Conservation (phyloP, 2,329 filamentous ascomycete genomes). For the Ophiosphaerella narmari region DNA sequence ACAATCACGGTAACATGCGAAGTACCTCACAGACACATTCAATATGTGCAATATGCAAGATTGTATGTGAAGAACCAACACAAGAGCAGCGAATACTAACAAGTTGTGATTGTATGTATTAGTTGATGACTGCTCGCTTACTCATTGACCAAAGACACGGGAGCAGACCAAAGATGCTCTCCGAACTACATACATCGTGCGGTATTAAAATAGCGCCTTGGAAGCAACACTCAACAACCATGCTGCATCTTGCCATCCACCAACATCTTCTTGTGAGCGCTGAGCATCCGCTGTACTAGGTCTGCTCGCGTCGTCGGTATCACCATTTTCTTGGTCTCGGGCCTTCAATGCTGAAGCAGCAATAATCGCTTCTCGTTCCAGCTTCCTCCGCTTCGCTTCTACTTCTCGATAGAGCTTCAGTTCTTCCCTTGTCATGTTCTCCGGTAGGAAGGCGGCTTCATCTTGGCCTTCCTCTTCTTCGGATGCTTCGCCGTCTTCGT, state of each 20-base stretch:
- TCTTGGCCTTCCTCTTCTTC: constrained; percentile 36
- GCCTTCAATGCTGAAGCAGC: constrained; percentile 45
- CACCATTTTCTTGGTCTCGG: constrained; percentile 25
- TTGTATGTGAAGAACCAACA: no score
- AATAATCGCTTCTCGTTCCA: constrained; percentile 42
- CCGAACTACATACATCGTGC: no score
- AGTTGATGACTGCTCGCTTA: no score
- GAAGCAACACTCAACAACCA: constrained; percentile 62
- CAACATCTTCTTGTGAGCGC: constrained; percentile 38
- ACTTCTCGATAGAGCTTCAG: constrained; percentile 42
- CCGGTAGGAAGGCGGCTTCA: constrained; percentile 25
- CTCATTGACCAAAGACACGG: no score
- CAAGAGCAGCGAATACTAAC: no score
- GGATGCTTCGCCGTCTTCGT: constrained; percentile 51
- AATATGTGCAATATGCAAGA: no score
- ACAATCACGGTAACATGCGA: no score
- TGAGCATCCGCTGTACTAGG: constrained; percentile 15
- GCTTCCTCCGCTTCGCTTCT: constrained; percentile 43
- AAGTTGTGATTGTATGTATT: no score
- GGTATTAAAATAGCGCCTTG: constrained; percentile 46
- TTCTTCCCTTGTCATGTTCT: constrained; percentile 45
- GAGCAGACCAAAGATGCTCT: no score
- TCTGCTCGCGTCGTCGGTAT: constrained; percentile 14
- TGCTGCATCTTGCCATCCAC: constrained; percentile 63
- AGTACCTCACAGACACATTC: no score